Evolutionary conservation across 148 eudicot species (phyloP).

Genomic region (Fallopia convolvulus): DNA sequence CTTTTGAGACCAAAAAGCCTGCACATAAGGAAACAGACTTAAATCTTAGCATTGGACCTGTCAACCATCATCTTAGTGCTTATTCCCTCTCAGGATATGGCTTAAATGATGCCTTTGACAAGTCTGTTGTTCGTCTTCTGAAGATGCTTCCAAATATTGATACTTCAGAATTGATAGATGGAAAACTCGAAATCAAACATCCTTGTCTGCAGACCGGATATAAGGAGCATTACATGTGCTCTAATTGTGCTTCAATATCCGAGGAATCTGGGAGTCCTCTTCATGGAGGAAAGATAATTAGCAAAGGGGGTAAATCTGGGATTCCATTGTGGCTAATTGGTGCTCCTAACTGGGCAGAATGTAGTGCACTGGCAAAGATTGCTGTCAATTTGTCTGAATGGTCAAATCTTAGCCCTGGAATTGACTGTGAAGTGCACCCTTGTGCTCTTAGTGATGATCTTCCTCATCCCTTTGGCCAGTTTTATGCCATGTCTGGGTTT

Average conservation of each 20-base stretch:
- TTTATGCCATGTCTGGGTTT: constrained; percentile 94
- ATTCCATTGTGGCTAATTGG: constrained; percentile 63
- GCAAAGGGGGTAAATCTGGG: constrained; percentile 52
- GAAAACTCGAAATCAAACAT: constrained; percentile 62
- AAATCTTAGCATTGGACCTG: constrained; percentile 80
- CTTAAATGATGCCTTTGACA: constrained; percentile 96
- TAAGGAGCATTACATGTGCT: constrained; percentile 57
- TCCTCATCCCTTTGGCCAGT: constrained; percentile 84
- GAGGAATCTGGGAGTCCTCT: constrained; percentile 41
- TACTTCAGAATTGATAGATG: constrained; percentile 41
- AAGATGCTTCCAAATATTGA: constrained; percentile 44
- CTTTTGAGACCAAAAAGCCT: constrained; percentile 73
- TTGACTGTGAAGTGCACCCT: constrained; percentile 77
- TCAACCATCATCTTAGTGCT: constrained; percentile 86
- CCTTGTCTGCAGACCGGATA: constrained; percentile 92
- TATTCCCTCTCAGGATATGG: constrained; percentile 95
- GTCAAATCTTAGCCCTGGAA: constrained; percentile 63
- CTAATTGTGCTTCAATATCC: constrained; percentile 52
- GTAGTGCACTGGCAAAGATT: constrained; percentile 64
- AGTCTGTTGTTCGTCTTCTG: constrained; percentile 74
- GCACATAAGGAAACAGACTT: constrained; percentile 58
- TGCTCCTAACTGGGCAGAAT: constrained; percentile 83
- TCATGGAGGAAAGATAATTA: constrained; percentile 22
- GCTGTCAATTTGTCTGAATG: constrained; percentile 92
- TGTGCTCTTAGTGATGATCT: constrained; percentile 73